phyloP scores from a whole-genome alignment of 2,329 filamentous ascomycete genomes.

The Penicillium griseofulvum region DNA sequence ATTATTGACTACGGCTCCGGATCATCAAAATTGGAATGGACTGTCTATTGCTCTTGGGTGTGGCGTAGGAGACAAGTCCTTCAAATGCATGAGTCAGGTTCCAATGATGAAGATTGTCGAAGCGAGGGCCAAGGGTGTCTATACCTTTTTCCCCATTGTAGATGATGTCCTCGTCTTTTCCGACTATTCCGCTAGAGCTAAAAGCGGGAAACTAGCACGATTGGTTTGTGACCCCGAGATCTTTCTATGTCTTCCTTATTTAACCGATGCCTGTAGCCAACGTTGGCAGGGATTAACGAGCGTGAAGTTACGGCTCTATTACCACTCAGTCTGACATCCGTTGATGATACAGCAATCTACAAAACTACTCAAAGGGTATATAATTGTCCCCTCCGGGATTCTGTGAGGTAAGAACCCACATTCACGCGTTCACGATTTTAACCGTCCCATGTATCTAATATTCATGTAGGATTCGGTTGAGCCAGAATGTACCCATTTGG shows the following conservation, averaged over 20 bases:
- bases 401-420: background rate
- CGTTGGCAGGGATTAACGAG: conserved; percentile 4
- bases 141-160: background rate
- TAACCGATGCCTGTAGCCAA: background rate
- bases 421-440: no score
- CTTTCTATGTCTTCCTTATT: background rate
- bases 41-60: no score
- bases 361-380: background rate
- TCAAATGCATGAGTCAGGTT: no score
- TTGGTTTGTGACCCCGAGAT: conserved; percentile 1
- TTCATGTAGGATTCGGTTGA: conserved; percentile 1
- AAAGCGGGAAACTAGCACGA: background rate
- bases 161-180: conserved; percentile 9
- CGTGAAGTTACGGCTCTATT: background rate
- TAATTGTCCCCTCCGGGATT: conserved; percentile 1
- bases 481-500: conserved; percentile 31
- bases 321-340: background rate
- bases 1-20: background rate
- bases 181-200: conserved; percentile 6
- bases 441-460: background rate
- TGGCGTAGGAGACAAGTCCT: no score
- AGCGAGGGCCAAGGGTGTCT: no score
- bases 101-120: no score
- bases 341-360: background rate
- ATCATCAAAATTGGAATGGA: no score